Conservation (phyloP, 176 grass and related monocot genomes). For the Rhynchospora breviuscula region DNA sequence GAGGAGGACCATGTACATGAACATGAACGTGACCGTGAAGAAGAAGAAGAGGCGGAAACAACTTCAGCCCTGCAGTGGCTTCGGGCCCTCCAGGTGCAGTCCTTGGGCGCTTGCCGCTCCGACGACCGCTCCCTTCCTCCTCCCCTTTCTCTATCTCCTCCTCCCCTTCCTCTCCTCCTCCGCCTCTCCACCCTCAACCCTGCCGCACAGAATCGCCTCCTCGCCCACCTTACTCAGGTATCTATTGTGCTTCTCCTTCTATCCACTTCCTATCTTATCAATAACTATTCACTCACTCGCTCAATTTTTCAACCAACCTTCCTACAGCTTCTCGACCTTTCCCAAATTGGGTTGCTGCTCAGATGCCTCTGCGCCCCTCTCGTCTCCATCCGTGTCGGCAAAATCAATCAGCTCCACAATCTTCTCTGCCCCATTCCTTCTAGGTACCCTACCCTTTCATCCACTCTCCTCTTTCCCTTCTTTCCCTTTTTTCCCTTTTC, state of each 20-base stretch:
- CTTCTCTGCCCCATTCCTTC: slow-evolving; percentile 62
- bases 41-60: too few relatives aligned
- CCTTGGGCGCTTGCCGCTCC: slow-evolving; percentile 77
- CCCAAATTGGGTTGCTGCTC: slow-evolving; percentile 62
- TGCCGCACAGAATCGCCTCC: slow-evolving; percentile 59
- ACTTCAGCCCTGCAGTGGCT: not conserved
- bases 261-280: not conserved
- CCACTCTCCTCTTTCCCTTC: too few relatives aligned
- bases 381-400: slow-evolving; percentile 81
- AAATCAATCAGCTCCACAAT: slow-evolving; percentile 41
- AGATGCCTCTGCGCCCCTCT: slow-evolving; percentile 86
- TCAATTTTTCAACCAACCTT: not conserved
- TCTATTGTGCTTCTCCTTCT: not conserved
- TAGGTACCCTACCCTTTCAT: slow-evolving; percentile 31
- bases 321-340: slow-evolving; percentile 64
- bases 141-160: slow-evolving; percentile 42
- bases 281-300: not conserved
- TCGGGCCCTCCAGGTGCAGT: slow-evolving; percentile 45
- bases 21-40: too few relatives aligned
- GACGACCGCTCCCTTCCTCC: slow-evolving; percentile 61
- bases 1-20: too few relatives aligned
- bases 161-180: slow-evolving; percentile 15
- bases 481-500: too few relatives aligned
- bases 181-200: not conserved
- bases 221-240: slow-evolving; percentile 78